A percentile compares a stretch with the other conserved stretches of the same genome.
phyloP scores from a whole-genome alignment of 495 filamentous ascomycete species.

The Podospora didyma region DNA sequence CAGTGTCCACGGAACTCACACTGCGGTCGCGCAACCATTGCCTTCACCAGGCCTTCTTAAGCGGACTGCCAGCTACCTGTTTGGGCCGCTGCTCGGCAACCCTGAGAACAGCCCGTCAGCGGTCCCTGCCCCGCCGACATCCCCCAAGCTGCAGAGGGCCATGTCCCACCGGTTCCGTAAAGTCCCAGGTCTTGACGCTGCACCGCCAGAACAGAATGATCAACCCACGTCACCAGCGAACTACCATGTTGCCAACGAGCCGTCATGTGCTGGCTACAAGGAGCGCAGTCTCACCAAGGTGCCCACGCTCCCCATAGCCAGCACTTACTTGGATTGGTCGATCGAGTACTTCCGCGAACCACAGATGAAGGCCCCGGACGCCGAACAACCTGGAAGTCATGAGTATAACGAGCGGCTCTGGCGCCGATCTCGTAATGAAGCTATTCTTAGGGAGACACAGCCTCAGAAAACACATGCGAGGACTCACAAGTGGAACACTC shows the following conservation, averaged over 20 bases:
- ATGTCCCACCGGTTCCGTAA: constrained; percentile 38
- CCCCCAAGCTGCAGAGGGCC: constrained; percentile 40
- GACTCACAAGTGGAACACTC: constrained; percentile 77
- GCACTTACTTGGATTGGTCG: constrained; percentile 89
- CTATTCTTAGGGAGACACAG: constrained; percentile 85
- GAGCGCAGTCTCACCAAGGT: constrained; percentile 50
- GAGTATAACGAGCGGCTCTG: constrained; percentile 96
- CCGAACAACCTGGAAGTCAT: constrained; percentile 93
- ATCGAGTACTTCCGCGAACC: constrained; percentile 98
- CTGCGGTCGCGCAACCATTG: constrained; percentile 35
- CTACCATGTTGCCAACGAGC: constrained; percentile 73
- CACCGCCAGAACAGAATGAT: constrained; percentile 76
- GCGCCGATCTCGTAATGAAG: constrained; percentile 89
- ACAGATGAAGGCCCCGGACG: constrained; percentile 94
- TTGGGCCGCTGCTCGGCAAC: constrained; percentile 53
- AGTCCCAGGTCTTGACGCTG: constrained; percentile 58
- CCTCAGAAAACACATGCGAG: constrained; percentile 85
- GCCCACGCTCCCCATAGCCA: constrained; percentile 68
- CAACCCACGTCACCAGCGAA: constrained; percentile 59
- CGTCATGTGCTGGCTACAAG: constrained; percentile 68
- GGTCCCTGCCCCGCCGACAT: constrained; percentile 26
- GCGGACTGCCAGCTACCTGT: constrained; percentile 52
- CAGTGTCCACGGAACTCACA: constrained; percentile 35
- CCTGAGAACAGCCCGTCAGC: constrained; percentile 30
- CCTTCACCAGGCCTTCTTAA: constrained; percentile 46